phyloP scores from a whole-genome alignment of 1,284 basidiomycete genomes.

The Fomitopsis betulina region DNA sequence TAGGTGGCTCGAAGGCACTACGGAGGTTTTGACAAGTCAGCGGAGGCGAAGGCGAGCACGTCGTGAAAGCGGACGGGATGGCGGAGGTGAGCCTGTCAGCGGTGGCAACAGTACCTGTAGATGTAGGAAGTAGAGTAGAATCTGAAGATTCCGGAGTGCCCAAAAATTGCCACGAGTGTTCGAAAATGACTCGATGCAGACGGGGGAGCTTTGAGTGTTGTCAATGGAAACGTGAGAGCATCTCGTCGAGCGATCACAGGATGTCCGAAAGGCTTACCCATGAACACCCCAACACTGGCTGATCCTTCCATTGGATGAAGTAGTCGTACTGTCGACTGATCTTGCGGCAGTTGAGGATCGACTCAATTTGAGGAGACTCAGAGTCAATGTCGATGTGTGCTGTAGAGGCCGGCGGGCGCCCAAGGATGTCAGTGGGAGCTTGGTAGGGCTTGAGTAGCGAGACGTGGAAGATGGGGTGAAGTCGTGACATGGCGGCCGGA shows the following conservation, averaged over 20 bases:
- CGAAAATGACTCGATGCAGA: slow-evolving; percentile 7
- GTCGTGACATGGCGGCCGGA: slow-evolving; percentile 26
- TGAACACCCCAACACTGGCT: slow-evolving; percentile 22
- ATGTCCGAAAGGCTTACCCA: slow-evolving; percentile 32
- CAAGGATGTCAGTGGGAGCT: slow-evolving; percentile 18
- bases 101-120: no score
- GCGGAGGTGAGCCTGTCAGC: no score
- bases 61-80: no score
- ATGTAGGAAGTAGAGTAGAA: no score
- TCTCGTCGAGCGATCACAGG: slow-evolving; percentile 23
- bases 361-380: slow-evolving; percentile 7
- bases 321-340: slow-evolving; percentile 29
- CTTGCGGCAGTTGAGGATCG: no score
- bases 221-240: slow-evolving; percentile 29
- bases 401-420: background rate
- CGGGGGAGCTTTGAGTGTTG: slow-evolving; percentile 25
- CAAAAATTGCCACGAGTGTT: no score
- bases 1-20: no score
- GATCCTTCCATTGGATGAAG: slow-evolving; percentile 23
- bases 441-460: slow-evolving; percentile 33
- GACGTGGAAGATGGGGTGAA: slow-evolving; percentile 38
- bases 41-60: no score
- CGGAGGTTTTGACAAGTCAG: no score
- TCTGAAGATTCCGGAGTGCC: no score
- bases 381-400: no score